Base-by-base conservation (phyloP, 495 filamentous ascomycete genomes). In the Aspergillus baeticus region DNA sequence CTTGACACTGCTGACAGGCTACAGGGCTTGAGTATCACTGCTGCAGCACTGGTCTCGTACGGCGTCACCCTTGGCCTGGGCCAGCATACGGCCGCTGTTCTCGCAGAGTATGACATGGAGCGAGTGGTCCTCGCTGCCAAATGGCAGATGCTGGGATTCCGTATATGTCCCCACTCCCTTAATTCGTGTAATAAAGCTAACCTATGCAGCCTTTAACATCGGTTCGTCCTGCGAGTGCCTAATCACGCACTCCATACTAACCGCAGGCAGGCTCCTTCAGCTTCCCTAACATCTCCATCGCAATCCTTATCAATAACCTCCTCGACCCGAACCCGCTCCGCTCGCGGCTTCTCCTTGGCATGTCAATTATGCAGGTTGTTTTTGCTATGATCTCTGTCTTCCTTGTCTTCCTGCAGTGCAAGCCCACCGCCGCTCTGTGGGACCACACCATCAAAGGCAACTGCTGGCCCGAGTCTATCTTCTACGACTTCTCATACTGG, bases 221-320 rank as follows among this genome's bases (percentile, higher is more conserved):
- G 56, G 56, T 54, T 15, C 29, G 55, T 38, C 49, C 15, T 26
- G 2, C 21, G n/a, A 21, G 15, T 13, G 37, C 31, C n/a, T 37
- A 21, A 17, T 3, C 7, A 34, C 15, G 18, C 21, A 26, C 49
- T 31, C 34, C n/a, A 15, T 15, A 5, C 31, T 8, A 20, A n/a
- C 17, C 18, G 39, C n/a, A n/a, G 18, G 15, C 33, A 66, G 63
- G 60, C 5, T 51, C 60, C 22, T 67, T 62, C 39, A 63, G 61
- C 42, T 67, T 67, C 20, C 64, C 61, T 36, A 67, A 67, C 45
- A 63, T 67, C 50, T 62, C 61, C 10, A 67, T 63, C 43, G 48
- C 64, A 2, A 63, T 67, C 22, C 43, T 67, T 17, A 57, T 67
- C 45, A 60, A 44, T 14, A 23, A 64, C 46, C 61, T 67, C 3